Evolutionary conservation across 208 protist genomes (phyloP).

Genomic region (Acanthamoeba lugdunensis): DNA sequence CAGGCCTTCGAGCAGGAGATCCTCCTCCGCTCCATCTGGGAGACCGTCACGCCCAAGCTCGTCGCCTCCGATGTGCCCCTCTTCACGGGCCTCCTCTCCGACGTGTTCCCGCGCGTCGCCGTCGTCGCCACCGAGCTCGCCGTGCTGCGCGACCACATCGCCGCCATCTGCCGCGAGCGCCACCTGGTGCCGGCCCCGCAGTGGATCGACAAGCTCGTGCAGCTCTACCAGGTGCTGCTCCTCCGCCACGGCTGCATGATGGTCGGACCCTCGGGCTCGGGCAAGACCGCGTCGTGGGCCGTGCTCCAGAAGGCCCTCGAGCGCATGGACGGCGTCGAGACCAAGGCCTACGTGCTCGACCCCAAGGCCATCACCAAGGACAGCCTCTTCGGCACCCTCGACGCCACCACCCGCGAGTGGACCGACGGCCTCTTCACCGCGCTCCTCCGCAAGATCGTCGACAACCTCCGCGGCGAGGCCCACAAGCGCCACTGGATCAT

Average conservation of each 20-base stretch:
- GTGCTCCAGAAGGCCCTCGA: conserved; percentile 95
- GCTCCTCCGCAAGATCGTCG: conserved; percentile 95
- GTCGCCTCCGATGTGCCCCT: conserved; percentile 95
- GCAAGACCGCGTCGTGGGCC: conserved; percentile 96
- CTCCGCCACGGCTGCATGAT: conserved; percentile 98
- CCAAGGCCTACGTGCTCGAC: conserved; percentile 94
- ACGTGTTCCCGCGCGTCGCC: conserved; percentile 94
- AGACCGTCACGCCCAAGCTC: conserved; percentile 97
- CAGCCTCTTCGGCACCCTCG: conserved; percentile 97
- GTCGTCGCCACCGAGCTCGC: not conserved
- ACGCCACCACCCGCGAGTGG: conserved; percentile 98
- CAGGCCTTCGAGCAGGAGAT: conserved; percentile 90
- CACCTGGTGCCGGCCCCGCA: conserved; percentile 84
- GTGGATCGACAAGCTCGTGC: conserved; percentile 97
- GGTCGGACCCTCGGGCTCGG: conserved; percentile 96
- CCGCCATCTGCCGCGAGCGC: conserved; percentile 88
- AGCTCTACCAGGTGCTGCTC: conserved; percentile 96
- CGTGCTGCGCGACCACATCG: conserved; percentile 83
- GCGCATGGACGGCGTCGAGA: conserved; percentile 75
- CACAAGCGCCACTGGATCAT: conserved; percentile 96
- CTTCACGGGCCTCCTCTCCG: conserved; percentile 94
- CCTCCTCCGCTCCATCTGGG: conserved; percentile 93
- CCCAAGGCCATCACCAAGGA: conserved; percentile 98
- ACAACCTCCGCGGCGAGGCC: conserved; percentile 89
- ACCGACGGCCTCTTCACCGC: conserved; percentile 98